These are phyloP conservation scores for Sclerotinia borealis DNA, from an alignment of 2,329 filamentous ascomycete genomes.

Conservation along the genomic window DNA sequence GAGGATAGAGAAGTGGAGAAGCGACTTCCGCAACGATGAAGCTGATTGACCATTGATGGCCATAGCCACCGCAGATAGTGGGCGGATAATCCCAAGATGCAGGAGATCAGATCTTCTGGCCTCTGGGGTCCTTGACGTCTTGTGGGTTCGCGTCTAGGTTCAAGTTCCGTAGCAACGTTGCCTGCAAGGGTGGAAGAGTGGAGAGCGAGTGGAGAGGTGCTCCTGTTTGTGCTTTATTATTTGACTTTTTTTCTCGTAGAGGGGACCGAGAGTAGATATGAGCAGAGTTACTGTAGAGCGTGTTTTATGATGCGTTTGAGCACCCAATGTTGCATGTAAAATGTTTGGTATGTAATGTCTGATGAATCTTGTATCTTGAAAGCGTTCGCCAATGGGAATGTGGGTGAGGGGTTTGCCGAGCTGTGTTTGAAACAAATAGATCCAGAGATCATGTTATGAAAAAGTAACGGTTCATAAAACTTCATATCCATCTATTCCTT, in stretches of 20 bases:
- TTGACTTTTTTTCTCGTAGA: not conserved
- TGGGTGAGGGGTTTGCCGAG: not conserved
- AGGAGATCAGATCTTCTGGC: slow-evolving; percentile 4
- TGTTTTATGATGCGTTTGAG: not conserved
- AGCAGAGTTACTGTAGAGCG: not conserved
- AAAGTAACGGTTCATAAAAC: not conserved
- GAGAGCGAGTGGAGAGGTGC: not conserved
- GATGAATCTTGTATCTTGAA: not conserved
- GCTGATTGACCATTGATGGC: slow-evolving; percentile 1
- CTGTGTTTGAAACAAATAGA: not conserved
- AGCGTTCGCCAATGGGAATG: not conserved
- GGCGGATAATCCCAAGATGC: not conserved
- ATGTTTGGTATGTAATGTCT: not conserved
- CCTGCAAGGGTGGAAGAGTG: not conserved
- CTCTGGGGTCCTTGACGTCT: not conserved
- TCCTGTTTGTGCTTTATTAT: not conserved
- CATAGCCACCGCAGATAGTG: not conserved
- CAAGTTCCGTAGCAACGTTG: not conserved
- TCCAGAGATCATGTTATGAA: not conserved
- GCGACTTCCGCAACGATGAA: not conserved
- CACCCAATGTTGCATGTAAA: not conserved
- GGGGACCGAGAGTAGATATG: not conserved
- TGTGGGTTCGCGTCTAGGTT: not conserved
- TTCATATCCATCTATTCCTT: not conserved
- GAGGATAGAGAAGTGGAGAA: not conserved